Base-by-base conservation (phyloP, 805 yeast genomes). In the Candida patagonica region DNA sequence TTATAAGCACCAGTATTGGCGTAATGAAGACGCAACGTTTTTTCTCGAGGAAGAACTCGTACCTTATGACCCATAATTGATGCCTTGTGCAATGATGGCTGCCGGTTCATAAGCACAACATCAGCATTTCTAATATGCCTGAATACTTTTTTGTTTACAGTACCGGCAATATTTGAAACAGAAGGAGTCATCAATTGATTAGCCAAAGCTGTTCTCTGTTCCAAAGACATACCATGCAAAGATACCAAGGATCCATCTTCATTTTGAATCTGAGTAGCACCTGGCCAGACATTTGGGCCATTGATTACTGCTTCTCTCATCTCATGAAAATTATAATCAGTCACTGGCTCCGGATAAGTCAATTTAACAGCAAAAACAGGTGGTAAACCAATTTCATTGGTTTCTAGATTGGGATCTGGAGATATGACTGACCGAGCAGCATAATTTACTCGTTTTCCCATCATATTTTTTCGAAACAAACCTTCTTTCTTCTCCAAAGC, bases 51-150 rank as follows among this genome's bases (percentile, higher is more conserved):
- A 52, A 92, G 70, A 24, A 92, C 98, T 55, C 96, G 76, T 32
- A 92, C 98, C 58, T 80, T 84, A 65, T 92, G 99, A 51, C 98
- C 98, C 99, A 92, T 92, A 96, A 92, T 92, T 22, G 98, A 94
- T 35, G 98, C 98, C 67, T 92, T 92, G 68, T 92, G 99, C 60
- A 92, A 73, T 12, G 98, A 89, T 35, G 99, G 98, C 68, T 92
- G 99, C 70, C 99, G 88, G 67, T 92, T 92, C 97, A 94, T 92
- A 30, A 94, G 62, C 37, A 94, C 97, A 44, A 92, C 88, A 63
- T 94, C 99, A 49, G 86, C 80, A 66, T 94, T 89, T 47, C 81
- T 80, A 59, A 92, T 85, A 60, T 92, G 99, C 59, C 99, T 78
- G 62, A 70, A 81, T 30, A 92, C 99, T 65, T 92, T 92, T 59